phyloP scores from a whole-genome alignment of 768 basidiomycete species.

The Tricholoma saponaceum region DNA sequence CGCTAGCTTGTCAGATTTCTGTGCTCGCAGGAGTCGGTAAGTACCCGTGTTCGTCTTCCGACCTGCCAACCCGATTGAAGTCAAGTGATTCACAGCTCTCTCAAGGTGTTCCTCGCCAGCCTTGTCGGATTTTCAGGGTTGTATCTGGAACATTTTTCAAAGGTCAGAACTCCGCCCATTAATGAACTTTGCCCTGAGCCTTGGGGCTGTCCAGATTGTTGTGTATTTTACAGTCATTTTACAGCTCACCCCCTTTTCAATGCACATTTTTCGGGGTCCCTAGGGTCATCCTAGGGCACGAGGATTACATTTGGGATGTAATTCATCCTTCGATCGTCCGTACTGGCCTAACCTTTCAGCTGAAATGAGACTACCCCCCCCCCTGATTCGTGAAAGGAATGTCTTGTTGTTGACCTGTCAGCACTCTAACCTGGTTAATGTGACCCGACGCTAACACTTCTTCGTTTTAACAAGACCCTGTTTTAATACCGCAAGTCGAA shows the following conservation, averaged over 20 bases:
- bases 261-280: background rate
- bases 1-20: background rate
- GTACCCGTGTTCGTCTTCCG: background rate
- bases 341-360: background rate
- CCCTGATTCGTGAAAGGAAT: background rate
- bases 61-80: background rate
- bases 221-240: background rate
- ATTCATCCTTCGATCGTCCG: background rate
- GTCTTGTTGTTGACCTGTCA: no score
- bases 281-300: constrained; percentile 3
- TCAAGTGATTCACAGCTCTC: background rate
- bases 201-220: background rate
- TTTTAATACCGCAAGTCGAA: background rate
- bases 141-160: background rate
- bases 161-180: background rate
- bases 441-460: background rate
- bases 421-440: no score
- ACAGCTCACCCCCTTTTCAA: background rate
- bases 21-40: background rate
- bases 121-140: background rate
- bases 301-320: background rate
- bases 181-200: background rate
- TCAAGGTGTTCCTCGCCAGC: background rate
- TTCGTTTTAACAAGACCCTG: background rate
- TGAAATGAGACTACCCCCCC: background rate